Evolutionary conservation across 139 green algal genomes (phyloP).

Genomic region (Tetratostichococcus sp.): DNA sequence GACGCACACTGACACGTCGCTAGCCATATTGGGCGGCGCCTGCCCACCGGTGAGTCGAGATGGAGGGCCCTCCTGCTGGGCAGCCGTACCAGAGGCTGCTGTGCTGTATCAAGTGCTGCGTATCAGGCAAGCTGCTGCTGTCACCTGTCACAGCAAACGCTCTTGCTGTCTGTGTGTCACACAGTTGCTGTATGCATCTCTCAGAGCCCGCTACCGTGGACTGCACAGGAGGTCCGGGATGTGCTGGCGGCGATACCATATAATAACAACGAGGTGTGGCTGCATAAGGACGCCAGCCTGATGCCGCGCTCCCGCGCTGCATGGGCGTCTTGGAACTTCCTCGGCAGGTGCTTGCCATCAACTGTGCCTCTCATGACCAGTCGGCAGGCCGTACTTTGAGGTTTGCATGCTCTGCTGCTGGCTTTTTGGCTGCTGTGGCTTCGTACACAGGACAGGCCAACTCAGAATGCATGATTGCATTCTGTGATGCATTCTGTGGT

Average conservation of each 20-base stretch:
- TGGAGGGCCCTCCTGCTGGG: too few relatives aligned
- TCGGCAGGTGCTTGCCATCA: constrained; percentile 24
- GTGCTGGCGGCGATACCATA: constrained; percentile 81
- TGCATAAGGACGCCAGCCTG: constrained; percentile 77
- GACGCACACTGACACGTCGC: constrained; percentile 74
- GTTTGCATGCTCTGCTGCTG: constrained; percentile 6
- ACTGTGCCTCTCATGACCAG: too few relatives aligned
- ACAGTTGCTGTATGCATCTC: not conserved
- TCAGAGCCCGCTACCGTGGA: not conserved
- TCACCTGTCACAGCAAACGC: not conserved
- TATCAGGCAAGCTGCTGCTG: too few relatives aligned
- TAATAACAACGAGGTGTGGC: constrained; percentile 77
- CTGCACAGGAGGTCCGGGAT: constrained; percentile 37
- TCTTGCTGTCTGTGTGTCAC: too few relatives aligned
- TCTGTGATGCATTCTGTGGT: too few relatives aligned
- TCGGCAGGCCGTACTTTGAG: too few relatives aligned
- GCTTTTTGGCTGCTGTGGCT: too few relatives aligned
- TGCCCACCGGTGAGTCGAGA: constrained; percentile 17
- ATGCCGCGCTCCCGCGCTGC: constrained; percentile 70
- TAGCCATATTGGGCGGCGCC: constrained; percentile 61
- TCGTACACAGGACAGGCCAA: too few relatives aligned
- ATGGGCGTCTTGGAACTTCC: constrained; percentile 92
- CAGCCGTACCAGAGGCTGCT: too few relatives aligned
- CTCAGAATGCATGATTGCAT: too few relatives aligned
- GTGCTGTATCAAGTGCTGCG: too few relatives aligned